These are phyloP conservation scores for Cystoderma amianthinum DNA, from an alignment of 768 basidiomycete species.

Conservation along the genomic window DNA sequence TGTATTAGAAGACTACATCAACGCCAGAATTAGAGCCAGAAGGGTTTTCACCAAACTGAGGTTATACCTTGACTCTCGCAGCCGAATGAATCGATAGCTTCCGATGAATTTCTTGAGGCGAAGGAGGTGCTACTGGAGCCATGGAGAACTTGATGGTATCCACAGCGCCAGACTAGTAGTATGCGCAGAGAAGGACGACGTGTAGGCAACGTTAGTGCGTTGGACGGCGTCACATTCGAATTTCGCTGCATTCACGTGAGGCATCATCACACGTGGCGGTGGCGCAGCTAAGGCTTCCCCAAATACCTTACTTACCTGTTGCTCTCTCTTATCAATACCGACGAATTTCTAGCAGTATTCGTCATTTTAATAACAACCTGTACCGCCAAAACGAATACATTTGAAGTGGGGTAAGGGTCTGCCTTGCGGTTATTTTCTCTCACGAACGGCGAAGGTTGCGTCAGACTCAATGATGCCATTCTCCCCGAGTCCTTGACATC, in stretches of 20 bases:
- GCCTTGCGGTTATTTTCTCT: no score
- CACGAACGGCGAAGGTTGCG: neutral
- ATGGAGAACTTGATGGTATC: conserved; percentile 11
- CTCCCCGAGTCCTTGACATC: neutral
- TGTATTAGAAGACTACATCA: neutral
- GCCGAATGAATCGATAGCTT: conserved; percentile 76
- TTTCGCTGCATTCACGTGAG: neutral
- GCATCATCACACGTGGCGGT: neutral
- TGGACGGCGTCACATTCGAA: neutral
- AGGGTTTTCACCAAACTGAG: conserved; percentile 1
- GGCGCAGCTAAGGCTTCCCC: no score
- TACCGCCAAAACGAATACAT: no score
- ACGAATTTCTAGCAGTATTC: no score
- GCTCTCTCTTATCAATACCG: no score
- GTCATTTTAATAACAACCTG: no score
- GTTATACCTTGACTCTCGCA: conserved; percentile 39
- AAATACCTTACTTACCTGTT: no score
- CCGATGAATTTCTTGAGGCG: conserved; percentile 80
- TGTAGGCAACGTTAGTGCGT: neutral
- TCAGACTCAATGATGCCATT: no score
- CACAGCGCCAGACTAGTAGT: no score
- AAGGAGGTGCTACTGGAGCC: conserved; percentile 57
- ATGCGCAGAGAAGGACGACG: no score
- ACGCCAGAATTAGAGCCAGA: neutral
- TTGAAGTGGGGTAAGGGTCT: no score